Base-by-base conservation (phyloP, 75 land plant genomes). In the Sequoia sempervirens region DNA sequence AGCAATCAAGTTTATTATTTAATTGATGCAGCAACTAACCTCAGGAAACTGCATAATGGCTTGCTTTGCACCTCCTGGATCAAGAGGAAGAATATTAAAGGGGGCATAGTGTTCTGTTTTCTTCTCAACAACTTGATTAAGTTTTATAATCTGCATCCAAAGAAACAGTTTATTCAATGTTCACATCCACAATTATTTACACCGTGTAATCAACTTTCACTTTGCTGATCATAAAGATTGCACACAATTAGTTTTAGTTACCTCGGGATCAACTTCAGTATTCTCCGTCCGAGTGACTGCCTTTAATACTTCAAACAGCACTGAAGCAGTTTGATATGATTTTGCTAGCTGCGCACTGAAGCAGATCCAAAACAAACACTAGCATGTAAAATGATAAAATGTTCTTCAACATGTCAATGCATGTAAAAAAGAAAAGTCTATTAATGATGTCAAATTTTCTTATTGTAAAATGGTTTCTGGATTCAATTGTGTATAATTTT, bases 11-110 rank as follows among this genome's bases (percentile, higher is more conserved):
- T 54, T 40, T 70, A 58, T 41, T 37, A 70, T 58, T 18, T 7
- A 54, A 23, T 83, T 37, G 38, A 17, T 52, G 47, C 23, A 64
- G 41, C 64, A 82, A 70, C 87, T 45, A 26, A 98, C 99, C 99
- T 98, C 99, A 69, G 93, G 93, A 45, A 94, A 81, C 81, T 87
- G 90, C 97, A 96, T 93, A 70, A 96, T 98, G 37, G 95, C 89
- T 83, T 93, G 97, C n/a, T 91, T 84, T 68, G 87, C 87, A 82
- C 94, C 93, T 43, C 86, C 91, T 40, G 92, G 82, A 90, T 93
- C 93, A 83, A 98, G 94, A 47, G 99, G 99, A 58, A 98, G 94
- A 85, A 98, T 91, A 84, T 98, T 98, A 87, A 92, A 97, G n/a
- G 91, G 90, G 73, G 82, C 91, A 85, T 85, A 96, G 18, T 87